phyloP scores from a whole-genome alignment of 163 green algal species.

The Smithsoniella earleae region DNA sequence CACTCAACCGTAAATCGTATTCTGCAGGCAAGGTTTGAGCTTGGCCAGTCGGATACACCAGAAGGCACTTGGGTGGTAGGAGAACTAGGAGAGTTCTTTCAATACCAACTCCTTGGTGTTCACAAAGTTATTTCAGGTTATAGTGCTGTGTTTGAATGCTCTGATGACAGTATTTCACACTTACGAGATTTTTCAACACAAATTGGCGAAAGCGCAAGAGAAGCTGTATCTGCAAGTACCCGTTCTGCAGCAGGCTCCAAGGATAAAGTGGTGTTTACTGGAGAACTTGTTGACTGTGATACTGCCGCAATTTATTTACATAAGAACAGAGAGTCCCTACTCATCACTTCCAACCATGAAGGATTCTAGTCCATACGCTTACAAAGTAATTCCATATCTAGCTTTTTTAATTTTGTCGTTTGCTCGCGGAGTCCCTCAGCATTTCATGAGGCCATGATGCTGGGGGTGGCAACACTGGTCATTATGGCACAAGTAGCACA shows the following conservation, averaged over 20 bases:
- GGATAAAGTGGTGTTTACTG: not conserved
- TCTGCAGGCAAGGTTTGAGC: not conserved
- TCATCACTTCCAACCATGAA: not conserved
- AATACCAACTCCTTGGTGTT: not conserved
- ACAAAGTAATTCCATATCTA: no score
- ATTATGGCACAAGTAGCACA: no score
- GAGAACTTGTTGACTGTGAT: not conserved
- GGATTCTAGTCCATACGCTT: no score
- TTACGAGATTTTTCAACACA: not conserved
- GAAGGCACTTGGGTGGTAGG: not conserved
- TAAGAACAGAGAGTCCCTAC: not conserved
- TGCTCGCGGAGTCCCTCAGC: not conserved
- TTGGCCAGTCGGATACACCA: not conserved
- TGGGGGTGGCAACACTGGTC: not conserved
- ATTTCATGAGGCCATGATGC: no score
- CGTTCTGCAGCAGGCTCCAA: not conserved
- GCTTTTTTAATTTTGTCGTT: not conserved
- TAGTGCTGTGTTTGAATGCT: not conserved
- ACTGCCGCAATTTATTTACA: not conserved
- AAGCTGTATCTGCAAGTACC: no score
- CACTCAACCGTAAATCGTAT: no score
- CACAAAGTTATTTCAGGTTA: not conserved
- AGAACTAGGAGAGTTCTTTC: not conserved
- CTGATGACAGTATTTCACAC: not conserved
- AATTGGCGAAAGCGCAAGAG: not conserved